Conservation (phyloP, 2,329 filamentous ascomycete genomes). For the Fusarium nanum region DNA sequence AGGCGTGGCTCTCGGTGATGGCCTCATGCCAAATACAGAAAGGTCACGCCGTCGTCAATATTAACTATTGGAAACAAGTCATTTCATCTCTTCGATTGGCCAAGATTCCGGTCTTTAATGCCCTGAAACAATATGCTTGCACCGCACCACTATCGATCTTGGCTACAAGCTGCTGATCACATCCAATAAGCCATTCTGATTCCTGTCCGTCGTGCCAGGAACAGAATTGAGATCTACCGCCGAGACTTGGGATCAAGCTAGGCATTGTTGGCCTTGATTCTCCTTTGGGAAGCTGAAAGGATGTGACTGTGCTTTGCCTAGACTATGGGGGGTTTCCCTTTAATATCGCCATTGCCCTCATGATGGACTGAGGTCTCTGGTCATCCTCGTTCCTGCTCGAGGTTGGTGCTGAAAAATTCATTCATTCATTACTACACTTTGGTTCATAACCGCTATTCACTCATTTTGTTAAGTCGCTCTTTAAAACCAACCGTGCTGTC, state of each 20-base stretch:
- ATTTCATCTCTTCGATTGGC: slow-evolving; percentile 26
- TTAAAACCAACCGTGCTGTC: slow-evolving; percentile 33
- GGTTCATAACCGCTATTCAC: slow-evolving; percentile 28
- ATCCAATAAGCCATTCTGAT: slow-evolving; percentile 16
- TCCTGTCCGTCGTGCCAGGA: slow-evolving; percentile 23
- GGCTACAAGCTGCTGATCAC: neutral
- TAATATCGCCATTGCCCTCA: slow-evolving; percentile 34
- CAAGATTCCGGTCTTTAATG: slow-evolving; percentile 5
- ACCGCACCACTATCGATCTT: slow-evolving; percentile 30
- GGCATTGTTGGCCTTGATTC: slow-evolving; percentile 20
- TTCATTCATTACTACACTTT: slow-evolving; percentile 30
- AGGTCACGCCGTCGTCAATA: slow-evolving; percentile 10
- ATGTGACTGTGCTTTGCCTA: slow-evolving; percentile 14
- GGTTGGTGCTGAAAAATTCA: slow-evolving; percentile 35
- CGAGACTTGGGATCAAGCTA: slow-evolving; percentile 19
- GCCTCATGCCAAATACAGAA: slow-evolving; percentile 23
- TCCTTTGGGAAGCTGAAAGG: slow-evolving; percentile 9
- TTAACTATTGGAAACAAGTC: slow-evolving; percentile 15
- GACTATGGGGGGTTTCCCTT: slow-evolving; percentile 16
- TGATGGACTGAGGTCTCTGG: slow-evolving; percentile 4
- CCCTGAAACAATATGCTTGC: slow-evolving; percentile 35
- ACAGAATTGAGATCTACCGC: slow-evolving; percentile 40
- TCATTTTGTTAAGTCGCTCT: slow-evolving; percentile 39
- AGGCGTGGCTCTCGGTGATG: slow-evolving; percentile 30
- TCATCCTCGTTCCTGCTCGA: slow-evolving; percentile 31